Evolutionary conservation across 768 basidiomycete species (phyloP).

Genomic region (Pulveroboletus sp.): DNA sequence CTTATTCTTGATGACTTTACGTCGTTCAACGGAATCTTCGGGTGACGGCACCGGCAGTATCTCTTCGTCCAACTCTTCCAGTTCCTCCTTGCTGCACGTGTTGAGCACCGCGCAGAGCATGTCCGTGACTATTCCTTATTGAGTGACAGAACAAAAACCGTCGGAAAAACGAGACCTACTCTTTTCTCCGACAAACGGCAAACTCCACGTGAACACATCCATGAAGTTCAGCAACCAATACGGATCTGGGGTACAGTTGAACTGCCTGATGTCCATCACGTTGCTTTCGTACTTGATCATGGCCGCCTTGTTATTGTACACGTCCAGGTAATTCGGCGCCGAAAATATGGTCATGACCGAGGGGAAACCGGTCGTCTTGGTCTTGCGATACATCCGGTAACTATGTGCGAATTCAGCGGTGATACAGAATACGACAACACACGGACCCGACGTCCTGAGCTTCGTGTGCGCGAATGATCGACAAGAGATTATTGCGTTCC

Average conservation of each 20-base stretch:
- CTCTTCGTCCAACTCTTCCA: slow-evolving; percentile 70
- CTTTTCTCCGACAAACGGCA: slow-evolving; percentile 98
- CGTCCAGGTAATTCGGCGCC: too few relatives aligned
- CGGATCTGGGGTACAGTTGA: slow-evolving; percentile 97
- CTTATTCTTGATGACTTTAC: slow-evolving; percentile 96
- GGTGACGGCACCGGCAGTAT: slow-evolving; percentile 35
- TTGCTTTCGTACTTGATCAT: slow-evolving; percentile 99
- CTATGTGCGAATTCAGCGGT: too few relatives aligned
- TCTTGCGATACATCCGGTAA: slow-evolving; percentile 99
- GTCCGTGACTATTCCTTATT: too few relatives aligned
- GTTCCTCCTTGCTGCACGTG: slow-evolving; percentile 93
- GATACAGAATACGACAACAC: too few relatives aligned
- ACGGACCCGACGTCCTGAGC: slow-evolving; percentile 99
- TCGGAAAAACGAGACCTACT: slow-evolving; percentile 45
- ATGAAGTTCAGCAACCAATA: too few relatives aligned
- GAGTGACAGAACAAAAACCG: neutral
- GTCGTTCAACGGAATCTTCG: slow-evolving; percentile 63
- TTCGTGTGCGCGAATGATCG: too few relatives aligned
- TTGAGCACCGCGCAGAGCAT: too few relatives aligned
- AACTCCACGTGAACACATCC: slow-evolving; percentile 98
- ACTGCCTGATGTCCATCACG: slow-evolving; percentile 97
- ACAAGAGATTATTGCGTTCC: slow-evolving; percentile 94
- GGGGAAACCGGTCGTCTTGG: slow-evolving; percentile 97
- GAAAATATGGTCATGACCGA: too few relatives aligned
- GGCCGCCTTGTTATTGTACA: slow-evolving; percentile 98